Percentiles rank a stretch among this genome's conserved stretches.
phyloP scores from a whole-genome alignment of 2,329 filamentous ascomycete species.

The Rutstroemia sp. region DNA sequence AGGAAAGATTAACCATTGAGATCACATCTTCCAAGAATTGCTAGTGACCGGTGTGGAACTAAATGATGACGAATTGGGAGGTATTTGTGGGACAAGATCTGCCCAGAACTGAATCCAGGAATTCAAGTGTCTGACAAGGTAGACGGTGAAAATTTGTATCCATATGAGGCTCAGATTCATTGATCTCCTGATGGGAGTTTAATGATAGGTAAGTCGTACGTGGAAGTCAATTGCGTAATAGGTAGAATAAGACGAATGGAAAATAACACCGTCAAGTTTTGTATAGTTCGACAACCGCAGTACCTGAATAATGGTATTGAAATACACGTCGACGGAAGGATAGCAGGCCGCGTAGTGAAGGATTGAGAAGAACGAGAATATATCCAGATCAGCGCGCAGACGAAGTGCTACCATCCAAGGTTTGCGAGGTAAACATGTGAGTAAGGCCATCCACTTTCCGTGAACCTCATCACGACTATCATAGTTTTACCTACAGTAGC shows the following conservation, averaged over 20 bases:
- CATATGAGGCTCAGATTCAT: conserved; percentile 2
- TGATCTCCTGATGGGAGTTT: conserved; percentile 2
- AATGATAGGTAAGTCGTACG: background rate
- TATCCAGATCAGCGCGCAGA: background rate
- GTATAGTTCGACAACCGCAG: background rate
- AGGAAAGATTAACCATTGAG: conserved; percentile 2
- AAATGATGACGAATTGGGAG: background rate
- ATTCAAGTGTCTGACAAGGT: background rate
- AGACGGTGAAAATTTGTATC: background rate
- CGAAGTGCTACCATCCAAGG: background rate
- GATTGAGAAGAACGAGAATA: background rate
- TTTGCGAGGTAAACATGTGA: background rate
- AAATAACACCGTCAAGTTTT: background rate
- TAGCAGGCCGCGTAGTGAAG: conserved; percentile 1
- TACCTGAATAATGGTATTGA: background rate
- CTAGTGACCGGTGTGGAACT: background rate
- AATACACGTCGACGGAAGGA: background rate
- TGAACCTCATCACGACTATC: background rate
- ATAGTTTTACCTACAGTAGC: background rate
- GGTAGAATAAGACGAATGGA: background rate
- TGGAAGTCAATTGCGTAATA: conserved; percentile 2
- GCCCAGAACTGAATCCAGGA: background rate
- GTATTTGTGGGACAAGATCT: background rate
- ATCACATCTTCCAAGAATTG: background rate
- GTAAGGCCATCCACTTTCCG: background rate